Conservation (phyloP, 1,284 basidiomycete species). For the Pascua guehoae region DNA sequence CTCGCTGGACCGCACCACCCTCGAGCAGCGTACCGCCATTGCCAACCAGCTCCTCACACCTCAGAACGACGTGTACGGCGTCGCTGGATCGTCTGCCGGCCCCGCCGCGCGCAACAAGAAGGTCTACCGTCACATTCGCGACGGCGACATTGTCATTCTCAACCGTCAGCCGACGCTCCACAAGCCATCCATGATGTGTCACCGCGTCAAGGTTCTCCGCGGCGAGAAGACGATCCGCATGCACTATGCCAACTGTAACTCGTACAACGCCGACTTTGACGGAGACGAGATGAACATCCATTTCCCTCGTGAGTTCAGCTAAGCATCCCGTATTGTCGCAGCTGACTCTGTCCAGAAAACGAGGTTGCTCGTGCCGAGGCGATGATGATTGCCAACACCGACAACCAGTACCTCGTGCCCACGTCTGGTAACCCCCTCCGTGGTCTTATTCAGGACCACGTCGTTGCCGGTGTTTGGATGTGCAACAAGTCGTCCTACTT, state of each 20-base stretch:
- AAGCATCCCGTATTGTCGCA: too few relatives aligned
- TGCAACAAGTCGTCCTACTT: conserved; percentile 94
- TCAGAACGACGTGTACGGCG: conserved; percentile 64
- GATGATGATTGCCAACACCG: conserved; percentile 92
- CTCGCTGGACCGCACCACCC: conserved; percentile 75
- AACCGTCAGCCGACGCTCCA: conserved; percentile 99
- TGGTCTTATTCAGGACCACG: conserved; percentile 98
- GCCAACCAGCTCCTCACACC: conserved; percentile 97
- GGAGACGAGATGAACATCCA: conserved; percentile 99
- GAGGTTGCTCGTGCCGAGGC: conserved; percentile 84
- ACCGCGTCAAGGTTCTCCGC: conserved; percentile 84
- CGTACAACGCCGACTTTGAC: conserved; percentile 99
- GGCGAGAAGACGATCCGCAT: conserved; percentile 99
- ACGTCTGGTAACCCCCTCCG: conserved; percentile 97
- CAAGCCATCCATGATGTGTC: conserved; percentile 99
- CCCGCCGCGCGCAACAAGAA: conserved; percentile 86
- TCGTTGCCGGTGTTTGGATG: conserved; percentile 99
- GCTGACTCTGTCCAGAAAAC: conserved; percentile 52
- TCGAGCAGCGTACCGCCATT: conserved; percentile 87
- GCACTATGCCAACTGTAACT: conserved; percentile 99
- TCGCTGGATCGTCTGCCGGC: conserved; percentile 54
- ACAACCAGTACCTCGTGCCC: conserved; percentile 97
- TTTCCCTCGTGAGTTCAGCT: conserved; percentile 73
- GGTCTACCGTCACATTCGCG: conserved; percentile 89
- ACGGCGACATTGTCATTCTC: conserved; percentile 93